Conservation (phyloP, 768 basidiomycete species). For the Hydnomerulius pinastri region DNA sequence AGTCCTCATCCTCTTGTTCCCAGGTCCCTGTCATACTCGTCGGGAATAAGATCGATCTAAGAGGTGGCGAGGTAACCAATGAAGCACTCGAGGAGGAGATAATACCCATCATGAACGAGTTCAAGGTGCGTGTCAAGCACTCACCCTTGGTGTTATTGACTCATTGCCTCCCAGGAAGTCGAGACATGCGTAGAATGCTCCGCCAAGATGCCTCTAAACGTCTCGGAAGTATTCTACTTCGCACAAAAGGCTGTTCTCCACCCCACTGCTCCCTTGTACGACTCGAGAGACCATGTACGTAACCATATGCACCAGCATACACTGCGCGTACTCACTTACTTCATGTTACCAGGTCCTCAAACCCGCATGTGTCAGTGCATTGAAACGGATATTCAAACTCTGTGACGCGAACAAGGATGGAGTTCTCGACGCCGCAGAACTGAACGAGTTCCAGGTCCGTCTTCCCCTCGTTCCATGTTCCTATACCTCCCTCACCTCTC, state of each 20-base stretch:
- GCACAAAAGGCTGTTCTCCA: constrained; percentile 98
- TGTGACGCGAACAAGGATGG: constrained; percentile 96
- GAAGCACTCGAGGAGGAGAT: constrained; percentile 95
- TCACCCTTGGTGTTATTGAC: background rate
- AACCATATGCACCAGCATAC: constrained; percentile 1
- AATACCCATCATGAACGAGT: constrained; percentile 96
- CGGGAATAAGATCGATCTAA: constrained; percentile 96
- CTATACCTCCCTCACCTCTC: background rate
- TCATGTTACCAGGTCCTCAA: constrained; percentile 71
- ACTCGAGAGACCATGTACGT: constrained; percentile 90
- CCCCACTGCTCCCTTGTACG: constrained; percentile 95
- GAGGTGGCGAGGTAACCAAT: constrained; percentile 92
- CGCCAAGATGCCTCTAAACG: constrained; percentile 86
- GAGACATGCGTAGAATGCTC: constrained; percentile 98
- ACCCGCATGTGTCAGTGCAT: constrained; percentile 84
- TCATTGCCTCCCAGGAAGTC: constrained; percentile 69
- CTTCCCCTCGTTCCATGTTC: background rate
- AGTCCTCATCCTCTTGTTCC: constrained; percentile 7
- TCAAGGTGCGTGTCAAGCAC: constrained; percentile 65
- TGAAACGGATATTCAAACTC: constrained; percentile 93
- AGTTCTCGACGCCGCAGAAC: constrained; percentile 81
- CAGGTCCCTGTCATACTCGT: constrained; percentile 96
- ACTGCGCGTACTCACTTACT: constrained; percentile 16
- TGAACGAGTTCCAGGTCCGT: constrained; percentile 93
- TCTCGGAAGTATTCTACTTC: constrained; percentile 98